Conservation (phyloP, 2,329 filamentous ascomycete species). For the Trichophyton verrucosum region DNA sequence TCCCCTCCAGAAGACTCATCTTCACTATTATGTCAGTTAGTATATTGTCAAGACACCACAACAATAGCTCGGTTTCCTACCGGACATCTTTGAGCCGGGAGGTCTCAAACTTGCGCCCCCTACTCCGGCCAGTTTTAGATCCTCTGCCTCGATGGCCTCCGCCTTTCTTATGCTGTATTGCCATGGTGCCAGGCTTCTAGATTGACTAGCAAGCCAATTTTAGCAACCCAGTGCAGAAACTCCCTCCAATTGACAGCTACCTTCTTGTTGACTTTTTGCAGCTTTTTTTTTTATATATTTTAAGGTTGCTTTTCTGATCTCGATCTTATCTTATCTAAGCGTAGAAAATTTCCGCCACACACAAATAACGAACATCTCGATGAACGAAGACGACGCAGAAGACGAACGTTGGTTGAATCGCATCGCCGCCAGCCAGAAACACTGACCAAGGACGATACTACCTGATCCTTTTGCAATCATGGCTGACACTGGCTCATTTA, state of each 20-base stretch:
- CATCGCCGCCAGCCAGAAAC: neutral
- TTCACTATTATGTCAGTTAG: neutral
- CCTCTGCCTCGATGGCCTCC: neutral
- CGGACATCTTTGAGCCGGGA: conserved; percentile 21
- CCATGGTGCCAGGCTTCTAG: neutral
- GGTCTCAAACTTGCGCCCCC: conserved; percentile 20
- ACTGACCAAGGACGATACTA: neutral
- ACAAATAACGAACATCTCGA: conserved; percentile 10
- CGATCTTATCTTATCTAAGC: conserved; percentile 38
- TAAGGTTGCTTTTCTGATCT: conserved; percentile 8
- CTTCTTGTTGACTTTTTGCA: neutral
- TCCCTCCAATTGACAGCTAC: neutral
- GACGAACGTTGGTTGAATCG: no score
- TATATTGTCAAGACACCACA: neutral
- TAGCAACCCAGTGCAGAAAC: neutral
- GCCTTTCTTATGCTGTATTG: neutral
- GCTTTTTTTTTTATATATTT: conserved; percentile 9
- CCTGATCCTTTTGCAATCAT: conserved; percentile 35
- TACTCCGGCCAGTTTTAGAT: neutral
- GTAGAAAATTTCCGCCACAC: conserved; percentile 27
- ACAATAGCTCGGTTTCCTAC: neutral
- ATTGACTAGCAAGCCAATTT: neutral
- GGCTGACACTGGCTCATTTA: conserved; percentile 74
- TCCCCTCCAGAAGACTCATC: neutral
- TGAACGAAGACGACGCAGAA: neutral